Evolutionary conservation across 768 basidiomycete species (phyloP), one percentile per base, ranked within the genome.

Genomic region (Leccinum fibrillosum): DNA sequence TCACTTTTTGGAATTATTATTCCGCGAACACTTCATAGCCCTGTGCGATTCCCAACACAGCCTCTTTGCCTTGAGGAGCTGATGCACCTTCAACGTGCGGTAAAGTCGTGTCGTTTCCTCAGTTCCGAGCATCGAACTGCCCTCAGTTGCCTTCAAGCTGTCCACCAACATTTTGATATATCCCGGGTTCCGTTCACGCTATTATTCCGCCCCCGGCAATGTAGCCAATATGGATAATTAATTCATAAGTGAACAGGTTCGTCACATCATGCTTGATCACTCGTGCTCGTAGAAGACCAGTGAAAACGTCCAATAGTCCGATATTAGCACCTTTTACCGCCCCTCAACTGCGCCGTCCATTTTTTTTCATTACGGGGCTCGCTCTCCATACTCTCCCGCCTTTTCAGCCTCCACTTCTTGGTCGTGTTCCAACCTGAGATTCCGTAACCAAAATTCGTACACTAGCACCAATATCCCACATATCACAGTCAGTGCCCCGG

Each of bases 361-460:
- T 42, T 62, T 42, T 62, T 54, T 62, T 50, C 30, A 58, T 51
- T 44, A 68, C 49, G 72, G 48, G 37, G 74, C 34, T 2, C 81
- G 80, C 59, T 78, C 79, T 13, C 80, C 80, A 55, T 79, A 75
- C 48, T 72, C 72, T 25, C 80, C 81, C 7, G 77, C 72, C 35
- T 61, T 57, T 64, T 81, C 75, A 52, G 68, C 69, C 37, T 81
- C 82, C 15, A 80, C 71, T 53, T 72, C 60, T 34, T 50, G 58
- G 55, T 78, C 72, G 60, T 83, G 82, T 57, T 75, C 71, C 54
- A 71, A 67, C 68, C 73, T 81, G 28, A 83, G 69, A 52, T 72
- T 68, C 44, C 76, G 69, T 45, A 81, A 57, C 77, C 79, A 81
- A 23, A 81, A 68, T 44, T 74, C 73, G 53, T 84, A 83, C 48